Base-by-base conservation (phyloP, 2,329 filamentous ascomycete species). In the Talaromyces sp. region DNA sequence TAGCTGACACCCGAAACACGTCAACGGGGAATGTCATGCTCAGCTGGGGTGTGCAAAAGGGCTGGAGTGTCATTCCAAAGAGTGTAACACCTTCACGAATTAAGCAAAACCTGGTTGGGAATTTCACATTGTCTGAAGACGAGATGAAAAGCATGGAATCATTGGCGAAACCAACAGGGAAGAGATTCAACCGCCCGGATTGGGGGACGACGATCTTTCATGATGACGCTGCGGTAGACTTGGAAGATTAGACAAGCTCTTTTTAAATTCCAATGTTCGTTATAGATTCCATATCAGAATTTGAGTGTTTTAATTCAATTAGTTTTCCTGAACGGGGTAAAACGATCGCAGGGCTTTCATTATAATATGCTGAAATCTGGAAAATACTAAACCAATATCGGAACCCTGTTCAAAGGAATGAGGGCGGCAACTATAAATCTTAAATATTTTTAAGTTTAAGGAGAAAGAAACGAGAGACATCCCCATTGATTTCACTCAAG, bases 11-110 rank as follows among this genome's bases (percentile, higher is more conserved):
- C 72, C 81, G 80, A 67, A 81, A 80, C 31, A 79, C 84, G 71
- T 82, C 80, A 1, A 77, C 86, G 12, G 84, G 83, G 3, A 84
- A 87, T 73, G 80, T 86, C 19, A 74, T 80, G 5, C 70, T 84
- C 3, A 77, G 74, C 1, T 84, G 81, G 81, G 79, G 77, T 0
- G 68, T 81, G 7, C 72, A 75, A 61, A 69, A 81, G 19, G 79
- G 77, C 10, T 80, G 77, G 2, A 70, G 74, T 46, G 78, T 83
- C 3, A 83, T 84, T 46, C 82, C 81, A 1, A 83, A 83, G 70
- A 80, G 76, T 57, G 73, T 73, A 3, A 77, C 79, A 61, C 71
- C 74, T 56, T 64, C 70, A 46, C 67, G 77, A 38, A 78, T 83
- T 26, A 59, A 67, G 19, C 76, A 82, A 67, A 83, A 84, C 62